Conservation (phyloP, 345 rosid genomes). For the Gossypium turneri region DNA sequence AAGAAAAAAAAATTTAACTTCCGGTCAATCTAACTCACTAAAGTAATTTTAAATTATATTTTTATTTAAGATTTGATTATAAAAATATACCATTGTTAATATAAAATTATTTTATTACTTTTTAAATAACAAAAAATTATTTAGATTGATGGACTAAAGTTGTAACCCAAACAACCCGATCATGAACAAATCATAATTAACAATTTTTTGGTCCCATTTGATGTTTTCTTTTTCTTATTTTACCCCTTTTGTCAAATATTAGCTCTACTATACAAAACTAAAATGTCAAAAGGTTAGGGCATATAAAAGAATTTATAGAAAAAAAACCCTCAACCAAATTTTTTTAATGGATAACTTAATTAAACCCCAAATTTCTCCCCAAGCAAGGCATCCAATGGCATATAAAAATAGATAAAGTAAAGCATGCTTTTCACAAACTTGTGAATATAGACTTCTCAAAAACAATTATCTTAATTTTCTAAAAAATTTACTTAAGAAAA, state of each 20-base stretch:
- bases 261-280: background rate
- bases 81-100: too few relatives aligned
- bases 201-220: background rate
- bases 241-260: background rate
- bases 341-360: background rate
- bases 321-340: background rate
- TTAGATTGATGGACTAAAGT: too few relatives aligned
- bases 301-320: background rate
- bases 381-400: slow-evolving; percentile 2
- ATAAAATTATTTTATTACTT: too few relatives aligned
- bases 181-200: background rate
- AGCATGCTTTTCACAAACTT: background rate
- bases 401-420: background rate
- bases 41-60: too few relatives aligned
- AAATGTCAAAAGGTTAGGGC: background rate
- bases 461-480: background rate
- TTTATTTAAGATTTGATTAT: too few relatives aligned
- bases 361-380: background rate
- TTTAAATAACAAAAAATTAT: too few relatives aligned
- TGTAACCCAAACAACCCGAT: too few relatives aligned
- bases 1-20: too few relatives aligned
- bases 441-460: background rate
- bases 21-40: too few relatives aligned
- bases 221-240: background rate
- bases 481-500: too few relatives aligned